Percentiles rank a stretch among this genome's conserved stretches.
Conservation (phyloP, 495 filamentous ascomycete genomes). For the Chaetomium tenue region DNA sequence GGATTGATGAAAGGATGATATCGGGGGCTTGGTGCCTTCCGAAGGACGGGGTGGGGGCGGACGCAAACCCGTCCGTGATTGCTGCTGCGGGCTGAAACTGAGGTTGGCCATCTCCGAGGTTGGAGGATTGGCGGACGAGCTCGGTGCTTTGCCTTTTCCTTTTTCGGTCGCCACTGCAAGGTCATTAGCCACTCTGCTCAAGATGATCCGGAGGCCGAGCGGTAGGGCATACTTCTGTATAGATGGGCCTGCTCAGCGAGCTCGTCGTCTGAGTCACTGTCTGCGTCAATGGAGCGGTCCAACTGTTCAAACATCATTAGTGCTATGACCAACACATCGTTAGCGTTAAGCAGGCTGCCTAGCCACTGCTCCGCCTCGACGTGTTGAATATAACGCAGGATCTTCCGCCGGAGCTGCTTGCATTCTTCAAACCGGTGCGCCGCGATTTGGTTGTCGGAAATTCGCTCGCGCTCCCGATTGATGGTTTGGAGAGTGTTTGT, state of each 20-base stretch:
- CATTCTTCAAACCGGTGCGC: constrained; percentile 78
- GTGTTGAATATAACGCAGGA: constrained; percentile 84
- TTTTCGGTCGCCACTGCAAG: constrained; percentile 51
- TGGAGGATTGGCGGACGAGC: constrained; percentile 39
- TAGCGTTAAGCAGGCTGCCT: constrained; percentile 75
- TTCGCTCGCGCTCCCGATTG: constrained; percentile 83
- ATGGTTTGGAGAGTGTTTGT: constrained; percentile 85
- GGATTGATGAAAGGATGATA: constrained; percentile 30
- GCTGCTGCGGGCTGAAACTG: constrained; percentile 38
- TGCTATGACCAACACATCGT: constrained; percentile 83
- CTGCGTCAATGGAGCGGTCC: constrained; percentile 92
- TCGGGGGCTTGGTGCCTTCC: constrained; percentile 39
- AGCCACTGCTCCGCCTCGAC: constrained; percentile 82
- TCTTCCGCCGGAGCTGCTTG: constrained; percentile 76
- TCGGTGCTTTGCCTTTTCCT: constrained; percentile 48
- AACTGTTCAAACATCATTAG: constrained; percentile 92
- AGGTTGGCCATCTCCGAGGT: constrained; percentile 41
- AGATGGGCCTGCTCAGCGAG: constrained; percentile 55
- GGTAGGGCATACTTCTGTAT: constrained; percentile 46
- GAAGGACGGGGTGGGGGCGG: constrained; percentile 45
- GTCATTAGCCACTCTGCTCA: constrained; percentile 19
- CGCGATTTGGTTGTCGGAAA: constrained; percentile 78
- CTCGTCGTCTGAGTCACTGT: constrained; percentile 87
- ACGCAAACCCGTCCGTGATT: constrained; percentile 35
- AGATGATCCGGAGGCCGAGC: not conserved